phyloP scores from a whole-genome alignment of 345 rosid species.

The Gossypium longicalyx region DNA sequence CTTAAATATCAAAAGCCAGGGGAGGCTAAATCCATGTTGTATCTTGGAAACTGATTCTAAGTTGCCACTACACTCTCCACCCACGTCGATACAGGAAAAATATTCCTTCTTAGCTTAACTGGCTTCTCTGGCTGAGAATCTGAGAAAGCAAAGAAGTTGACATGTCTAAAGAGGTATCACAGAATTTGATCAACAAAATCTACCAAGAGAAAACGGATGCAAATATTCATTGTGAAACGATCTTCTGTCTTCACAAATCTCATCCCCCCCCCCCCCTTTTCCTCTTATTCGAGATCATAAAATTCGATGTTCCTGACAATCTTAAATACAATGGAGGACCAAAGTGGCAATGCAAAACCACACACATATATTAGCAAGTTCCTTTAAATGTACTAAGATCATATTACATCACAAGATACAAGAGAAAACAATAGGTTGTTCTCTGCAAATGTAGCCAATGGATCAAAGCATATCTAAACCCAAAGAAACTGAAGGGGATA shows the following conservation, averaged over 20 bases:
- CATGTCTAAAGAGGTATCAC: not conserved
- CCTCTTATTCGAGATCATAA: not conserved
- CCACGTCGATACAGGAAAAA: not conserved
- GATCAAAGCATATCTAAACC: slow-evolving; percentile 17
- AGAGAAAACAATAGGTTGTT: slow-evolving; percentile 10
- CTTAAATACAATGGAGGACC: not conserved
- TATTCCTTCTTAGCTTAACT: slow-evolving; percentile 3
- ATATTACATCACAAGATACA: slow-evolving; percentile 19
- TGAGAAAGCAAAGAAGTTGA: slow-evolving; percentile 8
- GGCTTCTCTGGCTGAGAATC: not conserved
- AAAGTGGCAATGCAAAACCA: slow-evolving; percentile 5
- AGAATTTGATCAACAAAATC: not conserved
- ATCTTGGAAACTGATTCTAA: not conserved
- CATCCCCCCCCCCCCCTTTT: not conserved
- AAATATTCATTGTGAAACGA: not conserved
- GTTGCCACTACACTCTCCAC: not conserved
- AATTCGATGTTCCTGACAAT: not conserved
- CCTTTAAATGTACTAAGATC: slow-evolving; percentile 15
- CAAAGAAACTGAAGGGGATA: slow-evolving; percentile 13
- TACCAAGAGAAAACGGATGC: not conserved
- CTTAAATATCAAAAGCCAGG: not conserved
- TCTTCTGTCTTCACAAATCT: not conserved
- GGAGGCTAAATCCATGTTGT: not conserved
- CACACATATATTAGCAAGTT: slow-evolving; percentile 6
- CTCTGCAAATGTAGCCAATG: slow-evolving; percentile 18